Base-by-base conservation (phyloP, 371 early-diverging fungal genomes). In the Mucor saturninus region DNA sequence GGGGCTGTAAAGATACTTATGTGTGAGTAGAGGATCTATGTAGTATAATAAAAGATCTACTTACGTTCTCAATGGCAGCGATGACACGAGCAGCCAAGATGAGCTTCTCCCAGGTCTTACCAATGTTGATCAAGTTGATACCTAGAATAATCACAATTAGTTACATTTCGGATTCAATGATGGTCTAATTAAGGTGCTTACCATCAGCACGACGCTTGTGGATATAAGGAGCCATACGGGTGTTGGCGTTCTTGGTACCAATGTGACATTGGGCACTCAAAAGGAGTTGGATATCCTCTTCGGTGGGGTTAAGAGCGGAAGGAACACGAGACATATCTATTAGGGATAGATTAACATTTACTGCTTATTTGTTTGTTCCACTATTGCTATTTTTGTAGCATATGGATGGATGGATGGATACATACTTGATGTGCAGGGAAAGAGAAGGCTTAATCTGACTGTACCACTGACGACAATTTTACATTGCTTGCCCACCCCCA, bases 21-120 rank as follows among this genome's bases (percentile, higher is more conserved):
- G 7, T 2, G n/a, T 57, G 35, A 15, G 43, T 2, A 40, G 8
- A 9, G 40, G 14, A 9, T 11, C 8, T 11, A 40, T 35, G 9
- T 31, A 55, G 11, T 40, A 46, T 13, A 46, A 13, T 11, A 42
- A 51, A 11, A 59, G 1, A 37, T 31, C 5, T n/a, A 68, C 74
- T 71, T 61, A 74, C 74, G 91, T 98, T 95, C 86, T 97, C 96
- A 72, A 99, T 91, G 76, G 96, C 86, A 61, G 95, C 95, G 74
- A 98, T 95, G 83, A 96, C 86, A 85, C 99, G 95, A 65, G 99
- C 98, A 72, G 99, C 99, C 52, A 99, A 80, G 62, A 99, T 91
- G 51, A 99, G 81, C 91, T 99, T 99, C 86, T 99, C 98, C 98
- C 99, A 99, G 77, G 96, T 98, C 89, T 98, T 97, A 75, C 92